These are phyloP conservation scores for Botryotinia globosa DNA, from an alignment of 2,329 filamentous ascomycete genomes.

Conservation along the genomic window DNA sequence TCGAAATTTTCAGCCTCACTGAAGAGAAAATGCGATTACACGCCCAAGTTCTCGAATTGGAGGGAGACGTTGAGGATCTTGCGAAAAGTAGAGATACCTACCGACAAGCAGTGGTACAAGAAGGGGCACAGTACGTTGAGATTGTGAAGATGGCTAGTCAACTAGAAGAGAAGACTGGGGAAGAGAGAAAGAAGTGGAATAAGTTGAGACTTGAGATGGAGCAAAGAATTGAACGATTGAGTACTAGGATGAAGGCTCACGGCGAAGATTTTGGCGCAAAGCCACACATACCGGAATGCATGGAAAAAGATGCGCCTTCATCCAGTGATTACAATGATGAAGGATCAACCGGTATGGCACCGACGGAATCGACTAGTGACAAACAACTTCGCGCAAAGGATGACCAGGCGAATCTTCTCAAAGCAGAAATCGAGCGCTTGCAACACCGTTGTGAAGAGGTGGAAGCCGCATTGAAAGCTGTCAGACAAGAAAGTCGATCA, in stretches of 20 bases:
- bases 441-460: constrained; percentile 32
- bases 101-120: constrained; percentile 37
- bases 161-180: constrained; percentile 33
- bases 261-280: neutral
- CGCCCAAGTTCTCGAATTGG: constrained; percentile 46
- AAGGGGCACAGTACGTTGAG: constrained; percentile 38
- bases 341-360: constrained; percentile 11
- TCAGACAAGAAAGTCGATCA: constrained; percentile 32
- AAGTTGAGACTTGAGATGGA: constrained; percentile 34
- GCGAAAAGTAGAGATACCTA: constrained; percentile 48
- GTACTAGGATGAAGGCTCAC: constrained; percentile 7
- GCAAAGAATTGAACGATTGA: constrained; percentile 31
- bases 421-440: constrained; percentile 32
- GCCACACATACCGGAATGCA: neutral
- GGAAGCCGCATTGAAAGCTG: constrained; percentile 30
- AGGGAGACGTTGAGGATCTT: constrained; percentile 49
- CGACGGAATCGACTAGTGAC: constrained; percentile 4
- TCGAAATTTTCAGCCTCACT: constrained; percentile 50
- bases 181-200: constrained; percentile 36
- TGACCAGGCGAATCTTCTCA: constrained; percentile 27
- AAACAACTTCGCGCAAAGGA: neutral
- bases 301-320: neutral
- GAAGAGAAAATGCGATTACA: constrained; percentile 50
- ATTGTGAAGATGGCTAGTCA: constrained; percentile 38
- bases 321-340: constrained; percentile 22